Conservation (phyloP, 176 grass and related monocot genomes). For the Carex pumila region DNA sequence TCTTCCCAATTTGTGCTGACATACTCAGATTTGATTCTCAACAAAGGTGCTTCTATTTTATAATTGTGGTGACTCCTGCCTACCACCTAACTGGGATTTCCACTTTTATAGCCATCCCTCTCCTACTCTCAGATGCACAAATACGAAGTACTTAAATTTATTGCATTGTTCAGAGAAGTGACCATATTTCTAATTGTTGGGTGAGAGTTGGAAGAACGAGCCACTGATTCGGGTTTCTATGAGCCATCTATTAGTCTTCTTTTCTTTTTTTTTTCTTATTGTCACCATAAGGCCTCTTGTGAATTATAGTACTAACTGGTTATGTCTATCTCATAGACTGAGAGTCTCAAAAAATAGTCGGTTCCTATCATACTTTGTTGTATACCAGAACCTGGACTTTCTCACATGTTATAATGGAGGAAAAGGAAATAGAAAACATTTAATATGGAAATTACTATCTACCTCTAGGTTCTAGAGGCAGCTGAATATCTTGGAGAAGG, state of each 20-base stretch:
- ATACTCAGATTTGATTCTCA: neutral
- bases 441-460: neutral
- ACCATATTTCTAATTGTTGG: neutral
- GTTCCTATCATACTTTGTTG: neutral
- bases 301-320: neutral
- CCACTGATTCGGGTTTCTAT: neutral
- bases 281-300: neutral
- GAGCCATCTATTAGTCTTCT: neutral
- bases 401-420: neutral
- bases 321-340: neutral
- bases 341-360: neutral
- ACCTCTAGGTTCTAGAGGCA: neutral
- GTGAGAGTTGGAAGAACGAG: neutral
- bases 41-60: neutral
- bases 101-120: neutral
- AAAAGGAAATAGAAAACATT: neutral
- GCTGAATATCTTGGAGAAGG: neutral
- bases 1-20: neutral
- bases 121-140: neutral
- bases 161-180: neutral
- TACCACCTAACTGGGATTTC: neutral
- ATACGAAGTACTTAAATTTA: neutral
- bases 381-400: neutral
- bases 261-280: neutral
- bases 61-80: neutral